Conservation (phyloP, 768 basidiomycete species). For the Leccinum boreale region DNA sequence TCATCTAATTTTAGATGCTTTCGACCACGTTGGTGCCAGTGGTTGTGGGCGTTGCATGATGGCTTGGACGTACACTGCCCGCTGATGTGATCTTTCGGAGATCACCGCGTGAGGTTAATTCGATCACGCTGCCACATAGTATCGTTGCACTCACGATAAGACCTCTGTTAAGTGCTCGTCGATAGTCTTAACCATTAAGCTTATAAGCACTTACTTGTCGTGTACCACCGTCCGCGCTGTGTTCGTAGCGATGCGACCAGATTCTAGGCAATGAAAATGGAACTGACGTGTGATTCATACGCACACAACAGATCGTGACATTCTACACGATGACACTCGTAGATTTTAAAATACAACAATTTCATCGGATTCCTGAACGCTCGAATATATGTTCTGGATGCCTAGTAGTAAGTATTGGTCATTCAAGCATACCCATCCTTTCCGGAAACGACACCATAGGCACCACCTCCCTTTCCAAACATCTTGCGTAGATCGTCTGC, state of each 20-base stretch:
- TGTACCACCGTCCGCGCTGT: too few relatives aligned
- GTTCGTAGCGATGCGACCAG: not conserved
- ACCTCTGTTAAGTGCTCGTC: not conserved
- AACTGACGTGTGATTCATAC: not conserved
- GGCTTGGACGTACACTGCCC: not conserved
- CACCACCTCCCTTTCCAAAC: slow-evolving; percentile 52
- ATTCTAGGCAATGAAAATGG: not conserved
- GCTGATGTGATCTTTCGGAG: not conserved
- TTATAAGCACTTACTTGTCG: too few relatives aligned
- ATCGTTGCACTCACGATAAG: not conserved
- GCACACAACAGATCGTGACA: not conserved
- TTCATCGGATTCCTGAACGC: not conserved
- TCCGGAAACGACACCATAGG: slow-evolving; percentile 45
- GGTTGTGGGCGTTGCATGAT: not conserved
- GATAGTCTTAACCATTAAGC: too few relatives aligned
- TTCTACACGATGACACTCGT: not conserved
- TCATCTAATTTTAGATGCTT: not conserved
- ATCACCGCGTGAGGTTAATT: not conserved
- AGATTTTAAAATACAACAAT: not conserved
- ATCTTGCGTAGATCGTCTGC: slow-evolving; percentile 51
- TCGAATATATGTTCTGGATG: too few relatives aligned
- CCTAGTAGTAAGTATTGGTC: not conserved
- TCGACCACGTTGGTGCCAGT: not conserved
- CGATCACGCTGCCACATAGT: not conserved
- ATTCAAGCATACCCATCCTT: slow-evolving; percentile 39